Base-by-base conservation (phyloP, 2,329 filamentous ascomycete species). In the Stylonectria norvegica region DNA sequence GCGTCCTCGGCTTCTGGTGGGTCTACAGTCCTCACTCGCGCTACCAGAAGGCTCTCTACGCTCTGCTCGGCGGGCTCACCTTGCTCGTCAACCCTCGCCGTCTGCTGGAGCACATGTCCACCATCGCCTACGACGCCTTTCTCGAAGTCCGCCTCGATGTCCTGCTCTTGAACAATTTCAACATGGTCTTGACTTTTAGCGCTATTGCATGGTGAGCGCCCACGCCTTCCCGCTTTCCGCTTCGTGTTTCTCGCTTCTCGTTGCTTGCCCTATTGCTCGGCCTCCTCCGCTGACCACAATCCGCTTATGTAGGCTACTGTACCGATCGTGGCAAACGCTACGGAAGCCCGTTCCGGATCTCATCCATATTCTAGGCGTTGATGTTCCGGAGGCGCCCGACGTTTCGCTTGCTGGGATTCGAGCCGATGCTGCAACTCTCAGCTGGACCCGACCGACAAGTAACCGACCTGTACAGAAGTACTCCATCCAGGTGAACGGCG, bases 351-450 rank as follows among this genome's bases (percentile, higher is more conserved):
- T 95, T 41, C 87, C 91, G 42, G 83, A 95, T 49, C 79, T 98
- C 34, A 90, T 97, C 56, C 83, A 83, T 54, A 87, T 96, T 35
- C 81, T 98, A 34, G 90, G 91, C 44, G 83, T 97, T 61, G 93
- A 98, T 60, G 91, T 98, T 36, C 93, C 93, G 46, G 84, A 89
- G 48, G 77, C 88, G 17, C 93, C 93, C 37, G 83, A 90, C 60
- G 86, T 97, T 28, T 95, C 89, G 37, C 79, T 98, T 22, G 89
- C 91, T 40, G 89, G 86, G 48, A 93, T 98, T 55, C 86, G 85
- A 53, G 77, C 87, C 19, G 87, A 94, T 62, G 87, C 89, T 41
- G 86, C 94, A 20, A 86, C 90, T 20, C 75, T 98, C 30, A 89
- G 90, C 63, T 98, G 93, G 93, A 88, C 89, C 47, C 79, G 83